phyloP scores from a whole-genome alignment of 352 stramenopile genomes.

The Phytophthora pistaciae region DNA sequence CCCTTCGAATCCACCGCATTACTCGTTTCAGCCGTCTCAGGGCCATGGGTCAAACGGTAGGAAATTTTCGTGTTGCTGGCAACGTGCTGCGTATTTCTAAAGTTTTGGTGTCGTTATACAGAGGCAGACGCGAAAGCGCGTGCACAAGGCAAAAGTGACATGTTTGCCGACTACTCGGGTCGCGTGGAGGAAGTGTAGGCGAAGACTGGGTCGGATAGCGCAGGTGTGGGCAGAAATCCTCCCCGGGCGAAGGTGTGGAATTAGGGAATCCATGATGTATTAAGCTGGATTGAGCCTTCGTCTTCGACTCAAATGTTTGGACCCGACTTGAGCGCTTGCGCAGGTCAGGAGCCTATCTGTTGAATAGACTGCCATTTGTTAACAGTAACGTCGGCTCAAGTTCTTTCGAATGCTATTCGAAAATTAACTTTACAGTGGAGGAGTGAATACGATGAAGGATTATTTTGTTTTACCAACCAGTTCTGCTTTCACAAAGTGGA shows the following conservation, averaged over 20 bases:
- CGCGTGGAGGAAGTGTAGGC: constrained; percentile 75
- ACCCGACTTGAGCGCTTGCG: not conserved
- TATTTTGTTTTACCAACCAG: no score
- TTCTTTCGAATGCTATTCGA: no score
- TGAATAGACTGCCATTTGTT: constrained; percentile 28
- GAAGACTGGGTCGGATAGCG: not conserved
- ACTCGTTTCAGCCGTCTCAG: constrained; percentile 76
- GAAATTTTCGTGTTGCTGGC: not conserved
- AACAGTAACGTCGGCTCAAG: not conserved
- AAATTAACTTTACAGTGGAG: no score
- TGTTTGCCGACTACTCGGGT: constrained; percentile 76
- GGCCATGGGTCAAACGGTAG: constrained; percentile 40
- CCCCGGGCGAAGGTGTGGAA: not conserved
- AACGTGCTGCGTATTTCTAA: not conserved
- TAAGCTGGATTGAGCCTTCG: not conserved
- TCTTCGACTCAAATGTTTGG: not conserved
- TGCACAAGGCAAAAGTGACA: constrained; percentile 65
- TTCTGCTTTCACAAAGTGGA: no score
- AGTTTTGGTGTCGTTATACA: constrained; percentile 7
- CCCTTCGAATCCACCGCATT: constrained; percentile 71
- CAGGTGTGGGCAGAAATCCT: not conserved
- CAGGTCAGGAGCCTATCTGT: constrained; percentile 12
- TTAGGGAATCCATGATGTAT: not conserved
- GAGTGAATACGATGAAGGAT: no score
- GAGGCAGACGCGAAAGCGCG: constrained; percentile 38